Evolutionary conservation across 257 asterid species (phyloP).

Genomic region (Gentiana straminea): DNA sequence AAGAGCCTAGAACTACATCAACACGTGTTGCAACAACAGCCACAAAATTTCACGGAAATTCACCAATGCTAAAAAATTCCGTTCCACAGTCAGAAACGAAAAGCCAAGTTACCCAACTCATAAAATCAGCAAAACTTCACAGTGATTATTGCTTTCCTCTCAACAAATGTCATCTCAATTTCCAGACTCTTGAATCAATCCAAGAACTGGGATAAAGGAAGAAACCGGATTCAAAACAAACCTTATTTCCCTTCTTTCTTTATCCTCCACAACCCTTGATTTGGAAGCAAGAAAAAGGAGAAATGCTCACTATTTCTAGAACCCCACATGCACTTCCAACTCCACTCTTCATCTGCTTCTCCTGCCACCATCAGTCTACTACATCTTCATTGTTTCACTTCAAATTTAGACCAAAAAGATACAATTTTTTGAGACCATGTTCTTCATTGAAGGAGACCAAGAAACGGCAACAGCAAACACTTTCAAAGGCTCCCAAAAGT

Average conservation of each 20-base stretch:
- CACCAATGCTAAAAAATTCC: background rate
- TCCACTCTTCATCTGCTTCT: conserved; percentile 39
- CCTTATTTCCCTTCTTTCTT: conserved; percentile 8
- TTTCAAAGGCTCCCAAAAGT: conserved; percentile 41
- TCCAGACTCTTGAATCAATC: background rate
- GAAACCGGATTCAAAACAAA: background rate
- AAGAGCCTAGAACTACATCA: background rate
- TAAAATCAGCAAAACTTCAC: background rate
- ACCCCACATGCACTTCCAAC: conserved; percentile 23
- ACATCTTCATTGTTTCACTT: conserved; percentile 16
- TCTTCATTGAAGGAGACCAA: conserved; percentile 72
- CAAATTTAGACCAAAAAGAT: conserved; percentile 45
- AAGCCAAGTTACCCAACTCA: conserved; percentile 7
- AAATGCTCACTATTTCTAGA: conserved; percentile 57
- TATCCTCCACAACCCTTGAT: conserved; percentile 4
- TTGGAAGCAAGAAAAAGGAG: conserved; percentile 8
- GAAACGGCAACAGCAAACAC: conserved; percentile 35
- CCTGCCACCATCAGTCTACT: conserved; percentile 26
- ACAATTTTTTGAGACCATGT: conserved; percentile 76
- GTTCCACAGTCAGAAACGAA: background rate
- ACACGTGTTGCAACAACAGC: conserved; percentile 49
- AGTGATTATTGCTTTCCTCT: conserved; percentile 3
- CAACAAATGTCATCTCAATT: background rate
- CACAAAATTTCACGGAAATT: conserved; percentile 31
- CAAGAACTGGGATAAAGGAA: background rate